A percentile compares a stretch with the other conserved stretches of the same genome.
These are phyloP conservation scores for Termitomyces sp. DNA, from an alignment of 768 basidiomycete genomes.

Conservation along the genomic window DNA sequence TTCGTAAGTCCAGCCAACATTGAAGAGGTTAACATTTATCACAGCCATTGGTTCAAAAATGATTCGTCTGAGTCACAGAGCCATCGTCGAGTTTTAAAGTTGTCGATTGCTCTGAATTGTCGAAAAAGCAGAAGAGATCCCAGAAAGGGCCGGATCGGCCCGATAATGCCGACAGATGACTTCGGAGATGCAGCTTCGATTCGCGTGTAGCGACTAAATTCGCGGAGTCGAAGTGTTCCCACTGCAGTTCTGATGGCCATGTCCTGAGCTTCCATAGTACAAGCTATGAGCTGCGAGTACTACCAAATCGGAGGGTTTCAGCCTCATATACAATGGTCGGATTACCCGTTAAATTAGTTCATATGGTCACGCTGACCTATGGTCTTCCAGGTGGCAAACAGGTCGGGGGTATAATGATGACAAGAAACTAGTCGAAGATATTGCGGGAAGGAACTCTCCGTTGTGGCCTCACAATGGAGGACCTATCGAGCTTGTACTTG, in stretches of 20 bases:
- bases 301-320: constrained; percentile 23
- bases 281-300: constrained; percentile 12
- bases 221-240: neutral
- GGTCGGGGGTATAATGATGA: constrained; percentile 23
- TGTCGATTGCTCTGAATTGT: neutral
- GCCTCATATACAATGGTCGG: constrained; percentile 19
- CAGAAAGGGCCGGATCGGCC: neutral
- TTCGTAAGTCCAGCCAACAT: neutral
- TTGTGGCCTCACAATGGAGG: constrained; percentile 18
- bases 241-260: neutral
- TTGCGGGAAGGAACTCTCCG: constrained; percentile 22
- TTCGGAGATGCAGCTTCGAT: too few species aligned
- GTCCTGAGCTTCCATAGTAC: neutral
- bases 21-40: neutral
- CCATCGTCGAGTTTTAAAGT: neutral
- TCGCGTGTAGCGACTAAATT: too few species aligned
- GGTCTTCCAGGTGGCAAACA: neutral
- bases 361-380: neutral
- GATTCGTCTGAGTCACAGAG: neutral
- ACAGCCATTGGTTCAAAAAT: neutral
- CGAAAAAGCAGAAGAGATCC: neutral
- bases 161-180: neutral
- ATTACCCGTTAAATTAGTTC: neutral
- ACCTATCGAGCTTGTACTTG: constrained; percentile 36
- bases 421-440: constrained; percentile 22